Percentiles rank a stretch among this genome's conserved stretches.
Evolutionary conservation across 176 grass and related monocot genomes (phyloP).

Genomic region (Lolium perenne): DNA sequence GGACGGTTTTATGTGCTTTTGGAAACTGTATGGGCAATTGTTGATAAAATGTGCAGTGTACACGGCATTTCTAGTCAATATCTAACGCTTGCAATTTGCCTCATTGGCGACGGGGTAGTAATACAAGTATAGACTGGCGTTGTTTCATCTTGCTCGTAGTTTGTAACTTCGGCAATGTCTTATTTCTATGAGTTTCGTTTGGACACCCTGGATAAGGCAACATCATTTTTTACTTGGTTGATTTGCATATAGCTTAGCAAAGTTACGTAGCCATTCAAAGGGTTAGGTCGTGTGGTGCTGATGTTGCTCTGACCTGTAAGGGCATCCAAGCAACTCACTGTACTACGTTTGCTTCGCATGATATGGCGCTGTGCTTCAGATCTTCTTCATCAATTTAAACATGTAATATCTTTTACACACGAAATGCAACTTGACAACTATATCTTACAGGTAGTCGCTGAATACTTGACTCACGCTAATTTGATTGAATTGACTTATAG

Average conservation of each 20-base stretch:
- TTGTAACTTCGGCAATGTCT: background rate
- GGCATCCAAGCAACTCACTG: background rate
- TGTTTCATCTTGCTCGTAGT: background rate
- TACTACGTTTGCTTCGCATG: background rate
- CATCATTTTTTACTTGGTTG: background rate
- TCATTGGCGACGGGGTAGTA: background rate
- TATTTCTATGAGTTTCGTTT: background rate
- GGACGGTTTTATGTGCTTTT: background rate
- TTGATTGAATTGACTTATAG: background rate
- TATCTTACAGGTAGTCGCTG: background rate
- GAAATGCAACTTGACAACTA: background rate
- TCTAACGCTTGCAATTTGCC: background rate
- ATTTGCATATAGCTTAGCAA: background rate
- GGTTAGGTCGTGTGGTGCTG: background rate
- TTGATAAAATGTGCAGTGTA: background rate
- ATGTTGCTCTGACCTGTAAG: background rate
- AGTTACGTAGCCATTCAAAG: background rate
- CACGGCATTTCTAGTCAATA: background rate
- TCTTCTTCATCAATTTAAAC: background rate
- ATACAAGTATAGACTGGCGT: background rate
- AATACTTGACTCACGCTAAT: background rate
- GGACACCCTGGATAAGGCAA: background rate
- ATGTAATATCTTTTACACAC: background rate
- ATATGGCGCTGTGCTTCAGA: background rate
- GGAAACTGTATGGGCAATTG: background rate